These are phyloP conservation scores for Bruguiera gymnorhiza DNA, from an alignment of 345 rosid genomes.

Conservation along the genomic window DNA sequence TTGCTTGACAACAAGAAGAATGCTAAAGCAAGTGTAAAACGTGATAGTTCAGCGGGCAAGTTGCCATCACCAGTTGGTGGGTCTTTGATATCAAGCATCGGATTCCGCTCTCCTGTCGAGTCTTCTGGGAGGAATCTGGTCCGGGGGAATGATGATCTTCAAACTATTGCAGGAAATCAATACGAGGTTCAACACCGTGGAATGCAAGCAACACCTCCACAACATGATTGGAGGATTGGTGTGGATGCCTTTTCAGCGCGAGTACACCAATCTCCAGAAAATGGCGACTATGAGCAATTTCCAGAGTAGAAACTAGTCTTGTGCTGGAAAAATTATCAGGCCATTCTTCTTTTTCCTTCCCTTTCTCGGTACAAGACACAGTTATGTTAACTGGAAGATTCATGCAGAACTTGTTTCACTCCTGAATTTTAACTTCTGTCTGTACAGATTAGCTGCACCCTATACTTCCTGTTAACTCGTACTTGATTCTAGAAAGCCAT, in stretches of 20 bases:
- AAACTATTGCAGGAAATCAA: slow-evolving; percentile 44
- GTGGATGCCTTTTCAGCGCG: slow-evolving; percentile 41
- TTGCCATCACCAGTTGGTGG: slow-evolving; percentile 54
- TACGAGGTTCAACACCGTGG: slow-evolving; percentile 52
- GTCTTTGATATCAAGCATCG: slow-evolving; percentile 35
- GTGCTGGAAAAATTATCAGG: slow-evolving; percentile 2
- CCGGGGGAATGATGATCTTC: slow-evolving; percentile 41
- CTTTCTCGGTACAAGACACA: neutral
- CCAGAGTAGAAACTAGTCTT: slow-evolving; percentile 33
- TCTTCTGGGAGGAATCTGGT: slow-evolving; percentile 45
- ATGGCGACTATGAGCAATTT: slow-evolving; percentile 53
- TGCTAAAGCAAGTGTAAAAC: slow-evolving; percentile 36
- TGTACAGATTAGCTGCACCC: slow-evolving; percentile 36
- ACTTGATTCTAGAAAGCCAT: neutral
- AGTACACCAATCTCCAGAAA: slow-evolving; percentile 55
- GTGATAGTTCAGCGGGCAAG: slow-evolving; percentile 48
- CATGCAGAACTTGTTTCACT: slow-evolving; percentile 27
- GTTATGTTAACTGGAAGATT: slow-evolving; percentile 23
- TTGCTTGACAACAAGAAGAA: slow-evolving; percentile 46
- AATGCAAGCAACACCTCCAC: slow-evolving; percentile 41
- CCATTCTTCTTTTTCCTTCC: neutral
- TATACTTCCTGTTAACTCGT: slow-evolving; percentile 19
- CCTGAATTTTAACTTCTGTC: slow-evolving; percentile 32
- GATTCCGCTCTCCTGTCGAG: slow-evolving; percentile 47
- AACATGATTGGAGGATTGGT: slow-evolving; percentile 49